Evolutionary conservation across 257 asterid species (phyloP).

Genomic region (Voacanga thouarsii): DNA sequence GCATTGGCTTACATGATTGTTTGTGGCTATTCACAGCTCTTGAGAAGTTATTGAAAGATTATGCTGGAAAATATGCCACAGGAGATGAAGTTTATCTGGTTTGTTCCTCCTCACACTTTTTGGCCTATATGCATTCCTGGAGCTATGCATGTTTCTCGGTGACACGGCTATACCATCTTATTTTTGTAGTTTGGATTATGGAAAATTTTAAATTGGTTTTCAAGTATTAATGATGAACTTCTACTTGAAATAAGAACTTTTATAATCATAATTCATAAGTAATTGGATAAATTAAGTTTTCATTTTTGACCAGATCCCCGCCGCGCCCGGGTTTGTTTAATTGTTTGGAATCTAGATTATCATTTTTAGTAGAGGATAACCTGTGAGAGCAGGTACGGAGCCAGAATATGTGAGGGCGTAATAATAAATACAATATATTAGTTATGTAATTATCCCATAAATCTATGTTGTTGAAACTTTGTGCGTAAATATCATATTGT

Average conservation of each 20-base stretch:
- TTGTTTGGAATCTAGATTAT: not conserved
- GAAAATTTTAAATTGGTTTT: not conserved
- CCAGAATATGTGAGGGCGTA: not conserved
- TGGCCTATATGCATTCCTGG: not conserved
- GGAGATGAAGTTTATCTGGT: slow-evolving; percentile 70
- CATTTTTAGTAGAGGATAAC: not conserved
- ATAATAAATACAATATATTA: too few relatives aligned
- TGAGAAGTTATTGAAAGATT: slow-evolving; percentile 61
- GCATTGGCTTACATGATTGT: slow-evolving; percentile 12
- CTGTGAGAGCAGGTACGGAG: not conserved
- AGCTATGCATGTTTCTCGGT: not conserved
- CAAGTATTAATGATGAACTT: not conserved
- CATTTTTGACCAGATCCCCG: not conserved
- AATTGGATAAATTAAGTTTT: not conserved
- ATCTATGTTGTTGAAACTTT: too few relatives aligned
- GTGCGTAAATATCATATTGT: too few relatives aligned
- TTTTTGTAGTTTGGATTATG: not conserved
- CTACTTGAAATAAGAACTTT: not conserved
- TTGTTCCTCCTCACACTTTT: slow-evolving; percentile 16
- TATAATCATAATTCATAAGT: not conserved
- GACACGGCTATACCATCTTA: not conserved
- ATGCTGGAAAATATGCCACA: slow-evolving; percentile 75
- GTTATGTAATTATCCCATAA: too few relatives aligned
- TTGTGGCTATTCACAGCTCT: slow-evolving; percentile 45
- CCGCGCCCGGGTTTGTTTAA: not conserved